phyloP scores from a whole-genome alignment of 106 monocot genomes.

The Iris macrosiphon region DNA sequence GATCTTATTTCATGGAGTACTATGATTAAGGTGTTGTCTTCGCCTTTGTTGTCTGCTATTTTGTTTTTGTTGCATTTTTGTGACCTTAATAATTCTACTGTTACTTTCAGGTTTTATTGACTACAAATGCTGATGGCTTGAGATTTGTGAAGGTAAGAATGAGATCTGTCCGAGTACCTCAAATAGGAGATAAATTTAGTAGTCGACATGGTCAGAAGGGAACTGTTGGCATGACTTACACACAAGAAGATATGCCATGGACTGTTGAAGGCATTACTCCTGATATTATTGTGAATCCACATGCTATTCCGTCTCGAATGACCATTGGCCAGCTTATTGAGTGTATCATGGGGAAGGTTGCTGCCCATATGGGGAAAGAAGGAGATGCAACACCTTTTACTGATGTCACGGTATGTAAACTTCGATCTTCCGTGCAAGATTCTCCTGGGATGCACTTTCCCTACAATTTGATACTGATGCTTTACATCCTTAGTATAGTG shows the following conservation, averaged over 20 bases:
- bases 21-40: neutral
- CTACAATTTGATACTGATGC: neutral
- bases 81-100: neutral
- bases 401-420: conserved; percentile 77
- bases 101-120: conserved; percentile 54
- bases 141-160: conserved; percentile 92
- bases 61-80: too few relatives aligned
- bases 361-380: conserved; percentile 94
- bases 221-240: conserved; percentile 94
- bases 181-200: conserved; percentile 94
- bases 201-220: conserved; percentile 94
- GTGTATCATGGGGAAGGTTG: conserved; percentile 96
- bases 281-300: conserved; percentile 93
- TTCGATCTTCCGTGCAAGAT: neutral
- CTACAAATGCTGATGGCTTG: conserved; percentile 94
- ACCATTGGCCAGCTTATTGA: conserved; percentile 96
- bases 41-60: too few relatives aligned
- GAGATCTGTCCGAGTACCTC: conserved; percentile 85
- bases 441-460: neutral
- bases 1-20: too few relatives aligned
- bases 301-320: conserved; percentile 96
- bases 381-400: conserved; percentile 96
- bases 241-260: conserved; percentile 98
- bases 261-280: conserved; percentile 98
- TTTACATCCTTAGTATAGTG: neutral